These are phyloP conservation scores for Phaeoacremonium minimum DNA, from an alignment of 2,329 filamentous ascomycete species.

Conservation along the genomic window DNA sequence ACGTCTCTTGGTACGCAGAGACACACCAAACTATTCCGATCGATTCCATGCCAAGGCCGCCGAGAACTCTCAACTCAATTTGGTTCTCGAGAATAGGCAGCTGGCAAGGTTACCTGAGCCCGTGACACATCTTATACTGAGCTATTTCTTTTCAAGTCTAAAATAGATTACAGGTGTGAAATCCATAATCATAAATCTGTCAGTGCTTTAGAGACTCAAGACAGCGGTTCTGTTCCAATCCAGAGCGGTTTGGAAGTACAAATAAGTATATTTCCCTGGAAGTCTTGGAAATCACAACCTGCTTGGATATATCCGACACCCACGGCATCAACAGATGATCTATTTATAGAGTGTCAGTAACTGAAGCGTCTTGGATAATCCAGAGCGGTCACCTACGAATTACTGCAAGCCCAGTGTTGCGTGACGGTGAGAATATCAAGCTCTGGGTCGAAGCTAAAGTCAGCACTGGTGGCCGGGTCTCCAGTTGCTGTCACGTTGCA, in stretches of 20 bases:
- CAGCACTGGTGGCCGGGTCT: constrained; percentile 11
- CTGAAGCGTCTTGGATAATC: not conserved
- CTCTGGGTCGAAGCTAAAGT: constrained; percentile 21
- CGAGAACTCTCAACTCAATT: too few species aligned
- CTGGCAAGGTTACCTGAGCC: too few species aligned
- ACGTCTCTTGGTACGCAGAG: too few species aligned
- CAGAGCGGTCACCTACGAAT: constrained; percentile 16
- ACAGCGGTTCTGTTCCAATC: constrained; percentile 19
- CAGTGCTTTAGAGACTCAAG: not conserved
- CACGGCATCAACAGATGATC: constrained; percentile 16
- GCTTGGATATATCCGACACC: constrained; percentile 25
- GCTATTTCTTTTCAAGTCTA: too few species aligned
- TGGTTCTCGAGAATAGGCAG: too few species aligned
- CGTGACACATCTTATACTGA: too few species aligned
- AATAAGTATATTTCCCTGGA: constrained; percentile 19
- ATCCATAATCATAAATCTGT: not conserved
- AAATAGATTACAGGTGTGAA: not conserved
- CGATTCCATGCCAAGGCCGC: too few species aligned
- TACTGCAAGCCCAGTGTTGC: constrained; percentile 21
- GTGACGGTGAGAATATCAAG: constrained; percentile 20
- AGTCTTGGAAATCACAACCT: constrained; percentile 18
- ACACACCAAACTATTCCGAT: too few species aligned
- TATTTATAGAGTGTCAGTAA: constrained; percentile 7
- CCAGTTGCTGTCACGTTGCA: constrained; percentile 13
- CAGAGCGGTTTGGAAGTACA: constrained; percentile 24